Evolutionary conservation across 192 early-diverging fungal species (phyloP).

Genomic region (Paraglomus brasilianum): DNA sequence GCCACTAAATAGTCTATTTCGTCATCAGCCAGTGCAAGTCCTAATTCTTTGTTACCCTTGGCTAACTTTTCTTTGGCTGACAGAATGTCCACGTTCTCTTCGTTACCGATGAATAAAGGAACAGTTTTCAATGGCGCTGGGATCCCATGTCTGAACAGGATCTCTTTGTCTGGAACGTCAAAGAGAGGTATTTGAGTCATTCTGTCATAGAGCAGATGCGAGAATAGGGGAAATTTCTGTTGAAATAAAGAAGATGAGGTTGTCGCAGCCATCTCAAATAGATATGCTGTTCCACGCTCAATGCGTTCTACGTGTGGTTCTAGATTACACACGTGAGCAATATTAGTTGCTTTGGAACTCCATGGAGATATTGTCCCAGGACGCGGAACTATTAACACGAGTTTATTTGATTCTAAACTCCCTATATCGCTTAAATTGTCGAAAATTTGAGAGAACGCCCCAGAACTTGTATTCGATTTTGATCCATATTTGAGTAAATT

Average conservation of each 20-base stretch:
- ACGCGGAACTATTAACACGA: slow-evolving; percentile 84
- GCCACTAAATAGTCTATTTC: slow-evolving; percentile 95
- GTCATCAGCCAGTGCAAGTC: slow-evolving; percentile 92
- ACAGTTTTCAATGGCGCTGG: slow-evolving; percentile 59
- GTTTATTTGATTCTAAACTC: slow-evolving; percentile 32
- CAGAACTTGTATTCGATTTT: slow-evolving; percentile 29
- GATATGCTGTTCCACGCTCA: slow-evolving; percentile 85
- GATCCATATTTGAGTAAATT: slow-evolving; percentile 50
- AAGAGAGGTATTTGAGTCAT: slow-evolving; percentile 89
- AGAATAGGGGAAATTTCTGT: slow-evolving; percentile 50
- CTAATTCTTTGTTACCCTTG: slow-evolving; percentile 84
- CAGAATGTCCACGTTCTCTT: slow-evolving; percentile 33
- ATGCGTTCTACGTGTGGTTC: slow-evolving; percentile 69
- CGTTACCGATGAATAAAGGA: slow-evolving; percentile 39
- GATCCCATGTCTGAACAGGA: slow-evolving; percentile 72
- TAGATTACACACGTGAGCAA: slow-evolving; percentile 89
- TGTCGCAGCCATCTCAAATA: slow-evolving; percentile 41
- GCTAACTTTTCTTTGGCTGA: slow-evolving; percentile 62
- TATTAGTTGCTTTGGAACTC: slow-evolving; percentile 99
- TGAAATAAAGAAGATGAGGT: slow-evolving; percentile 33
- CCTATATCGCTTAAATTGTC: not conserved
- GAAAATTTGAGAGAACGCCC: not conserved
- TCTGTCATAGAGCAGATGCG: slow-evolving; percentile 74
- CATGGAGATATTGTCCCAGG: slow-evolving; percentile 98
- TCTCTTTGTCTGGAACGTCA: slow-evolving; percentile 59